These are phyloP conservation scores for Leptomonas seymouri DNA, from an alignment of 208 protist genomes.

Conservation along the genomic window DNA sequence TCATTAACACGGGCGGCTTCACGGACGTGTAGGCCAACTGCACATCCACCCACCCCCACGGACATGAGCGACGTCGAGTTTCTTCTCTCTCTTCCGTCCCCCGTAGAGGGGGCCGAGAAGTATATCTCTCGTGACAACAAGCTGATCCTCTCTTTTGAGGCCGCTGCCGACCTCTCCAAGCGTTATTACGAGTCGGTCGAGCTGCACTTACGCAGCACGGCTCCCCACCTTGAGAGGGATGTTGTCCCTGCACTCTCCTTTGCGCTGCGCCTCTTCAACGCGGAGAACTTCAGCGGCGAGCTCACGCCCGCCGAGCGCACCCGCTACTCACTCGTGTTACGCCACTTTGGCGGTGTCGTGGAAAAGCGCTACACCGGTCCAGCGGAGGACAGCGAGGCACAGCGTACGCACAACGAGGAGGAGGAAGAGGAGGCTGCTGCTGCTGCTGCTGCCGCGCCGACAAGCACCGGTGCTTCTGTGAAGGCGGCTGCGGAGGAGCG, in stretches of 20 bases:
- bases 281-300: constrained; percentile 88
- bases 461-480: background rate
- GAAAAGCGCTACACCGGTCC: constrained; percentile 12
- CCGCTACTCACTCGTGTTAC: constrained; percentile 38
- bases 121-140: constrained; percentile 35
- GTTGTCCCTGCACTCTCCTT: constrained; percentile 72
- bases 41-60: no score
- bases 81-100: constrained; percentile 62
- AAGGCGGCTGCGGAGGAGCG: background rate
- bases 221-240: constrained; percentile 25
- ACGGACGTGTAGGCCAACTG: no score
- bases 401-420: constrained; percentile 1
- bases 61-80: constrained; percentile 30
- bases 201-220: constrained; percentile 37
- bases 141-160: constrained; percentile 54
- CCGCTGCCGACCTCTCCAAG: constrained; percentile 34
- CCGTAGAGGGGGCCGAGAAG: constrained; percentile 26
- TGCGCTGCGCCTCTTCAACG: constrained; percentile 83
- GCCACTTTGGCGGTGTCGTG: constrained; percentile 42
- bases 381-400: background rate
- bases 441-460: constrained; percentile 7
- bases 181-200: constrained; percentile 55
- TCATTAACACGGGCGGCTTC: no score
- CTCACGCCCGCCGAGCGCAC: constrained; percentile 60
- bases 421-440: constrained; percentile 13